These are phyloP conservation scores for Pharnaceum exiguum DNA, from an alignment of 148 eudicot species.

Conservation along the genomic window DNA sequence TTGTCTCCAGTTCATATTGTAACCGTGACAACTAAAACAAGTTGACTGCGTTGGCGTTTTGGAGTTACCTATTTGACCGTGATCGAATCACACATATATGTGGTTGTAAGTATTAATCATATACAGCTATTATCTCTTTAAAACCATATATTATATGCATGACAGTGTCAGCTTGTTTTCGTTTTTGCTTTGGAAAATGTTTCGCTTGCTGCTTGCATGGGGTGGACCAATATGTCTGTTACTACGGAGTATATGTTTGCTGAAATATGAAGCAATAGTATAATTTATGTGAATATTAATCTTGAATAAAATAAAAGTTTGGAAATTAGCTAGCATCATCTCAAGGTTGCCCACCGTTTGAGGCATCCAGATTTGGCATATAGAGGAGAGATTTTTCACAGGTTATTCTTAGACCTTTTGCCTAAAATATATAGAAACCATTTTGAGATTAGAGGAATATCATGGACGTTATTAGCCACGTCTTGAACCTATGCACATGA, in stretches of 20 bases:
- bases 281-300: neutral
- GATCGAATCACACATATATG: neutral
- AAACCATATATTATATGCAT: slow-evolving; percentile 9
- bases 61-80: slow-evolving; percentile 18
- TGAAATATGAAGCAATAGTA: slow-evolving; percentile 23
- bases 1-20: slow-evolving; percentile 8
- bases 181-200: slow-evolving; percentile 29
- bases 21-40: slow-evolving; percentile 17
- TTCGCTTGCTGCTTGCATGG: slow-evolving; percentile 28
- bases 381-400: neutral
- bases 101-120: slow-evolving; percentile 3
- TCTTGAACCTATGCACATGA: too few relatives aligned
- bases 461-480: too few relatives aligned
- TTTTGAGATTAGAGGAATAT: too few relatives aligned
- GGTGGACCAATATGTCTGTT: slow-evolving; percentile 29
- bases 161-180: slow-evolving; percentile 24
- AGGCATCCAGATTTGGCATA: slow-evolving; percentile 18
- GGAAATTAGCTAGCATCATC: slow-evolving; percentile 9
- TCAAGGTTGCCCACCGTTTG: slow-evolving; percentile 18
- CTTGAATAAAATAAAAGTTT: neutral
- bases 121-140: slow-evolving; percentile 13
- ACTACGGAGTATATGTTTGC: slow-evolving; percentile 24
- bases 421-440: too few relatives aligned
- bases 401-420: too few relatives aligned
- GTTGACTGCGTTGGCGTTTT: slow-evolving; percentile 14